Base-by-base conservation (phyloP, 75 land plant species). In the Sequoiadendron giganteum region DNA sequence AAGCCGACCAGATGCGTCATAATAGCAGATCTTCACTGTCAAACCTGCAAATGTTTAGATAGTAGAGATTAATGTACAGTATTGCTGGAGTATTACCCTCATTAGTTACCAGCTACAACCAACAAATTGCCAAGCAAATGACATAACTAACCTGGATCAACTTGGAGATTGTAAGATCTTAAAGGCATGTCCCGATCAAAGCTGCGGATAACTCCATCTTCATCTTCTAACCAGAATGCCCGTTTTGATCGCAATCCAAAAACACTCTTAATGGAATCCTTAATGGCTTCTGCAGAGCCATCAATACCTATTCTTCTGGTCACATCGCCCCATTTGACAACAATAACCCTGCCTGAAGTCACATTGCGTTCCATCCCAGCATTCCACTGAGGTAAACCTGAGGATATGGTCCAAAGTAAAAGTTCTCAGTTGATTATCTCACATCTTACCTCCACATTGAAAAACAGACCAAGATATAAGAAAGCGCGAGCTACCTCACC, bases 181-280 rank as follows among this genome's bases (percentile, higher is more conserved):
- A 87, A 49, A 49, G 93, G 93, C 93, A 92, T 92, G 21, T 91
- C 89, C 21, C 93, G 93, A 89, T 92, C 93, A 68, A 92, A 65
- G 78, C 93, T 88, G 40, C 88, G 85, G 55, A 91, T 88, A 76
- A 92, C 89, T 15, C 93, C 93, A 34, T 92, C 93, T 42, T 91
- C 93, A 86, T 92, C 93, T 85, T 92, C 93, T 56, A 92, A 84
- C 93, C 93, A 92, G 87, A 92, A 92, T 80, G 93, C 84, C 85
- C 93, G 91, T 83, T 91, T 92, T 25, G 93, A 86, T 15, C 93
- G 85, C 56, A 92, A 61, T 39, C 93, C 90, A 87, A 92, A 92
- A 54, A 90, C 91, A 38, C 87, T 86, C 86, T 83, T 91, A 11
- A 92, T 91, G 65, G 93, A 88, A 52, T 92, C 93, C 56, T 91